Evolutionary conservation across 768 basidiomycete species (phyloP).

Genomic region (Leccinum disarticulatum): DNA sequence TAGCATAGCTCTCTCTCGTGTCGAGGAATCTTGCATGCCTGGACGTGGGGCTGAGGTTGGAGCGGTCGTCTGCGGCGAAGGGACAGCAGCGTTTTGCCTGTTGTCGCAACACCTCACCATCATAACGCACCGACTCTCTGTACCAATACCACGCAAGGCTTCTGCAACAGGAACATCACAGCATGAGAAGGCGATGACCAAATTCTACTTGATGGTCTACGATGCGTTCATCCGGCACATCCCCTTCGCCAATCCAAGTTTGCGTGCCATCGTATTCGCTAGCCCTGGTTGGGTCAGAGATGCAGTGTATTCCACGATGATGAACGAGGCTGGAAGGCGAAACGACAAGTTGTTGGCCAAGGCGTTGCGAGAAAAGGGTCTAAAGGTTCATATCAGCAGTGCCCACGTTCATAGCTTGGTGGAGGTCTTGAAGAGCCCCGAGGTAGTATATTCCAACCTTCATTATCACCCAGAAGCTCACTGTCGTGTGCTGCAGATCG

Average conservation of each 20-base stretch:
- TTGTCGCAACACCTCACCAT: conserved; percentile 97
- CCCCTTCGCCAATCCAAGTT: conserved; percentile 67
- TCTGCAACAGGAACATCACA: conserved; percentile 77
- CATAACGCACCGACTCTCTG: conserved; percentile 85
- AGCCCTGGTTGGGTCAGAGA: conserved; percentile 97
- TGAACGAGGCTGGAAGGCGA: conserved; percentile 75
- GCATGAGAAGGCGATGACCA: conserved; percentile 87
- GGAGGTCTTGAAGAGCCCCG: conserved; percentile 92
- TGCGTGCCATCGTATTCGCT: conserved; percentile 93
- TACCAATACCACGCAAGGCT: conserved; percentile 88
- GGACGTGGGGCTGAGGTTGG: conserved; percentile 96
- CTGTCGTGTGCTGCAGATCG: conserved; percentile 46
- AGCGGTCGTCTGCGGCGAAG: conserved; percentile 95
- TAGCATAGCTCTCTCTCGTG: conserved; percentile 74
- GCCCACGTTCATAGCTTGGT: conserved; percentile 95
- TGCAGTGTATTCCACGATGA: conserved; percentile 78
- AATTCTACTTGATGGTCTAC: conserved; percentile 83
- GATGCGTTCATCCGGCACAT: conserved; percentile 88
- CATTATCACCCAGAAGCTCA: background rate
- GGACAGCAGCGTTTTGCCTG: conserved; percentile 90
- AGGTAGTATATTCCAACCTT: conserved; percentile 62
- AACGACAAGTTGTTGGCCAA: conserved; percentile 82
- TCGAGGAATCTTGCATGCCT: conserved; percentile 88
- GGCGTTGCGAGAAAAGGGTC: conserved; percentile 75
- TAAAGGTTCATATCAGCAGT: conserved; percentile 90